phyloP scores from a whole-genome alignment of 1,284 basidiomycete genomes.

The Fomitopsis betulina region DNA sequence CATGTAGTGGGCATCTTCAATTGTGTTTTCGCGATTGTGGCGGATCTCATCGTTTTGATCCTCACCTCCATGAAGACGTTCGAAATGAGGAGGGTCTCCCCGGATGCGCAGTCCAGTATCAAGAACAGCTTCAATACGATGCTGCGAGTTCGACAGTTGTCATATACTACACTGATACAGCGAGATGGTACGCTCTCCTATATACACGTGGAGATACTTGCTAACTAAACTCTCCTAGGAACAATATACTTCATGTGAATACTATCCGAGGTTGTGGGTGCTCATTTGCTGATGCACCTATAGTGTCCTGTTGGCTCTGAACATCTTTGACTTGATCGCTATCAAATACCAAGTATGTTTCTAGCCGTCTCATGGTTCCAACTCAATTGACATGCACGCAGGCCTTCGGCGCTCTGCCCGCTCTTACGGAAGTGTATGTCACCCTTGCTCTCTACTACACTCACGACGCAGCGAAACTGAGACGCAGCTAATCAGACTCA shows the following conservation, averaged over 20 bases:
- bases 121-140: neutral
- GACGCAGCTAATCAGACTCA: neutral
- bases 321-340: conserved; percentile 14
- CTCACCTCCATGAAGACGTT: conserved; percentile 18
- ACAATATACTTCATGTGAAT: conserved; percentile 16
- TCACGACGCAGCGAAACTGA: neutral
- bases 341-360: conserved; percentile 7
- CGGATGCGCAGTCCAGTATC: neutral
- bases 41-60: conserved; percentile 15
- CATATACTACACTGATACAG: conserved; percentile 7
- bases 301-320: conserved; percentile 13
- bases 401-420: conserved; percentile 10
- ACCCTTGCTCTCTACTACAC: neutral
- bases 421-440: conserved; percentile 16
- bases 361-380: neutral
- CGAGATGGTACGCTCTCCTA: conserved; percentile 16
- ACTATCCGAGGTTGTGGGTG: neutral
- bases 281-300: neutral
- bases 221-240: conserved; percentile 3
- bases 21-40: conserved; percentile 13
- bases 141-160: neutral
- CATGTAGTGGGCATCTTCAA: conserved; percentile 15
- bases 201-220: neutral
- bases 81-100: conserved; percentile 5
- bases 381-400: neutral